A percentile compares a stretch with the other conserved stretches of the same genome.
Conservation (phyloP, 345 rosid species). For the Camelina sativa region DNA sequence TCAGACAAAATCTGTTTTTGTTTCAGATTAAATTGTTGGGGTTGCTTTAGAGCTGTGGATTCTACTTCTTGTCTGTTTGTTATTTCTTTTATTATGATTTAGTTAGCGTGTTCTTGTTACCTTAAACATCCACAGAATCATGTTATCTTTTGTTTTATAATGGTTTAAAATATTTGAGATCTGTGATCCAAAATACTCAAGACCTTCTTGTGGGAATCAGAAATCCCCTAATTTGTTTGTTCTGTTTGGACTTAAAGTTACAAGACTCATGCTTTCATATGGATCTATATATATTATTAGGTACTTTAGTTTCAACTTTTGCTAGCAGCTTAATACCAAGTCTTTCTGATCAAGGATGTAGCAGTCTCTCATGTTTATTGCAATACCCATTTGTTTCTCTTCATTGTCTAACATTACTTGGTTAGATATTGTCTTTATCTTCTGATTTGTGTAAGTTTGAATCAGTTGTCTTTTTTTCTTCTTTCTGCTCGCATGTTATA, state of each 20-base stretch:
- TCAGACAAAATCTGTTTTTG: conserved; percentile 47
- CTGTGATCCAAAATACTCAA: neutral
- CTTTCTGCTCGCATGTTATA: neutral
- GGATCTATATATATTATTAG: no score
- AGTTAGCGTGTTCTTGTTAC: conserved; percentile 39
- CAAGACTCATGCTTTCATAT: no score
- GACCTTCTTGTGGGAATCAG: neutral
- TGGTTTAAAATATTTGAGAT: neutral
- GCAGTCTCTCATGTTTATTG: neutral
- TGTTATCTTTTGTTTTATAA: neutral
- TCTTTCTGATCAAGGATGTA: neutral
- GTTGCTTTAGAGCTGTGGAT: conserved; percentile 46
- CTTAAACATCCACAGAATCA: conserved; percentile 34
- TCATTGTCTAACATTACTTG: neutral
- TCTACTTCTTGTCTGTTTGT: conserved; percentile 42
- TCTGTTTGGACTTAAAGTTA: no score
- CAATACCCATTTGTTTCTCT: conserved; percentile 1
- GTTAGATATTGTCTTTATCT: conserved; percentile 9
- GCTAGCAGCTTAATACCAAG: neutral
- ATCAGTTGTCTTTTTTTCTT: neutral
- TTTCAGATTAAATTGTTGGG: conserved; percentile 18
- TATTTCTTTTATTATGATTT: conserved; percentile 27
- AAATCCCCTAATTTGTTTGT: neutral
- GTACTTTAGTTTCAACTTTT: neutral
- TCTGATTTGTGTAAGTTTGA: conserved; percentile 6